Conservation (phyloP, 2,329 filamentous ascomycete species). For the Curvularia hawaiiensis region DNA sequence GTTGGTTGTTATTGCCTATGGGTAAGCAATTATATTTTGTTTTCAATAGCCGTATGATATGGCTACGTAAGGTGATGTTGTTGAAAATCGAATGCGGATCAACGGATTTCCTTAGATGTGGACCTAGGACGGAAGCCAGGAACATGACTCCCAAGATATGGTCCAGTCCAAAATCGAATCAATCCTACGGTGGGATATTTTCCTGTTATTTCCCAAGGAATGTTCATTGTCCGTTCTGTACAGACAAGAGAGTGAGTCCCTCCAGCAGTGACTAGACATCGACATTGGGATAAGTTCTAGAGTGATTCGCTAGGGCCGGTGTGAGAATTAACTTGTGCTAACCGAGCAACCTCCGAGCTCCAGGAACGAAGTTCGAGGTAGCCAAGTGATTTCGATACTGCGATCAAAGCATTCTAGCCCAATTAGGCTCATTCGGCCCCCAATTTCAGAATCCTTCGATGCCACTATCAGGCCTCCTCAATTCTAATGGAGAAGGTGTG, state of each 20-base stretch:
- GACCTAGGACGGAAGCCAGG: not conserved
- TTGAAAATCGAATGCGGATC: not conserved
- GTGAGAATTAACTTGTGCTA: not conserved
- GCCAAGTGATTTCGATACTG: not conserved
- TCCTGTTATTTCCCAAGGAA: not conserved
- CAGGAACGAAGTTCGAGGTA: not conserved
- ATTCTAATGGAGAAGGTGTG: not conserved
- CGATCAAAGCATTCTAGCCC: not conserved
- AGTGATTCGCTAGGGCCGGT: not conserved
- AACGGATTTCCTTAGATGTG: not conserved
- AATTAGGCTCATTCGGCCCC: not conserved
- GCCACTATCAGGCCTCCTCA: not conserved
- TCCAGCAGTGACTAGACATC: not conserved
- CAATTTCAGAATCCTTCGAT: not conserved
- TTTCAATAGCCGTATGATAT: not conserved
- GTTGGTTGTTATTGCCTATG: slow-evolving; percentile 5
- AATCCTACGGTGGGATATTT: not conserved
- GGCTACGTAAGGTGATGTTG: slow-evolving; percentile 2
- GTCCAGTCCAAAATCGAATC: not conserved
- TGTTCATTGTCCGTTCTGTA: not conserved
- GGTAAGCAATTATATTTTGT: slow-evolving; percentile 13
- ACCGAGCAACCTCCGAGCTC: not conserved
- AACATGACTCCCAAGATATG: not conserved
- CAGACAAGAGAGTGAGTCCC: not conserved
- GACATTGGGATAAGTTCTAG: not conserved